phyloP scores from a whole-genome alignment of 2,329 filamentous ascomycete species.

The Curvularia sp. region DNA sequence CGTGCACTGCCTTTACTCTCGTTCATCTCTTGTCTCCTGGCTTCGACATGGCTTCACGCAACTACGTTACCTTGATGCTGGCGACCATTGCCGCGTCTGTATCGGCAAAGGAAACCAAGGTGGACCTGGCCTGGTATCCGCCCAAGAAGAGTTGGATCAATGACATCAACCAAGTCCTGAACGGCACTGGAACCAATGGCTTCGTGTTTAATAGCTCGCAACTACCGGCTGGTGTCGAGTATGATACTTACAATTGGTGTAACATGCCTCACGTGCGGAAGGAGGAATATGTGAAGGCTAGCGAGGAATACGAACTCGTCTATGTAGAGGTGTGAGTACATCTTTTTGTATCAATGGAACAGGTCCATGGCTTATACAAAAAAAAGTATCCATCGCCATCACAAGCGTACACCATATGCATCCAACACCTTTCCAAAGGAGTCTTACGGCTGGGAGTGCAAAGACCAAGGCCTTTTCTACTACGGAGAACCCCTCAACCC shows the following conservation, averaged over 20 bases:
- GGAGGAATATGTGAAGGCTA: slow-evolving; percentile 66
- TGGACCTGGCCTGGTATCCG: slow-evolving; percentile 46
- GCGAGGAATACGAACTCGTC: slow-evolving; percentile 66
- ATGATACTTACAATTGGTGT: slow-evolving; percentile 79
- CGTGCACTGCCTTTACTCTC: slow-evolving; percentile 30
- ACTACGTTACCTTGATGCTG: slow-evolving; percentile 28
- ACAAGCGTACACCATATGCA: slow-evolving; percentile 83
- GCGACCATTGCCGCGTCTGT: slow-evolving; percentile 25
- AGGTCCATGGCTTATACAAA: slow-evolving; percentile 1
- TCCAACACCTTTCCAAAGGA: slow-evolving; percentile 79
- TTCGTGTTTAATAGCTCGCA: slow-evolving; percentile 75
- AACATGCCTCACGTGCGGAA: slow-evolving; percentile 85
- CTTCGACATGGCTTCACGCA: slow-evolving; percentile 34
- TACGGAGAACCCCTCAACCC: slow-evolving; percentile 66
- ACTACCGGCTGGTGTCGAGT: slow-evolving; percentile 60
- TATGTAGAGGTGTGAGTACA: slow-evolving; percentile 75
- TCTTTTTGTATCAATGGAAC: not conserved
- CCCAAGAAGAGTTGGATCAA: slow-evolving; percentile 61
- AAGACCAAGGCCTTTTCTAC: slow-evolving; percentile 72
- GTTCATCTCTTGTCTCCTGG: slow-evolving; percentile 22
- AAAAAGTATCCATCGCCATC: slow-evolving; percentile 72
- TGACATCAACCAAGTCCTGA: slow-evolving; percentile 64
- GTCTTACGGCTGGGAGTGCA: slow-evolving; percentile 74
- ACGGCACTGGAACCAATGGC: slow-evolving; percentile 69
- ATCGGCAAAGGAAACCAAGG: slow-evolving; percentile 23